A percentile compares a stretch with the other conserved stretches of the same genome.
Evolutionary conservation across 202 grass and related monocot species (phyloP).

Genomic region (Elaeis oleifera): DNA sequence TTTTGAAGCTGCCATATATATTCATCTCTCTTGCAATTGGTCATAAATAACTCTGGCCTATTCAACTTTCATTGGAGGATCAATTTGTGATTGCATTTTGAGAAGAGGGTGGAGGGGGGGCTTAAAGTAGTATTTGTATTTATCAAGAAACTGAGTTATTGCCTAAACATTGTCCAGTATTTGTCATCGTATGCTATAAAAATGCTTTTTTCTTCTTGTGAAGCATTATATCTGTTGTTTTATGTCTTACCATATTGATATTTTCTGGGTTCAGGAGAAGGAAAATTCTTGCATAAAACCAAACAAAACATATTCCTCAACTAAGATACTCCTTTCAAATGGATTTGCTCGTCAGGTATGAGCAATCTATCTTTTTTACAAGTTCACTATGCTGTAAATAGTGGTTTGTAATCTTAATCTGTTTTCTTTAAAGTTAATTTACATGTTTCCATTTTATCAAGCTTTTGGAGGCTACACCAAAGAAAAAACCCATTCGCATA

Average conservation of each 20-base stretch:
- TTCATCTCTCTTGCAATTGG: too few relatives aligned
- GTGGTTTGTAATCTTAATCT: not conserved
- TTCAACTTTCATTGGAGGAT: too few relatives aligned
- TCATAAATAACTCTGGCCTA: too few relatives aligned
- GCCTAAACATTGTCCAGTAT: too few relatives aligned
- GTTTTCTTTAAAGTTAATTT: not conserved
- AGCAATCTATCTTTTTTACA: not conserved
- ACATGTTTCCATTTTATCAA: slow-evolving; percentile 3
- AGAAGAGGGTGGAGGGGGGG: too few relatives aligned
- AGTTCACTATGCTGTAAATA: not conserved
- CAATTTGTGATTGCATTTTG: too few relatives aligned
- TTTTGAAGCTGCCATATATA: too few relatives aligned
- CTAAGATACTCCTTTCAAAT: slow-evolving; percentile 11
- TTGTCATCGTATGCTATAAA: not conserved
- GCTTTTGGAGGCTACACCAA: slow-evolving; percentile 9
- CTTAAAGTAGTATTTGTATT: too few relatives aligned
- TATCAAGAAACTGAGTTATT: too few relatives aligned
- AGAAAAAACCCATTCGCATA: slow-evolving; percentile 4
- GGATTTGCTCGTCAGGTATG: slow-evolving; percentile 21
- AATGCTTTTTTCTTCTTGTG: not conserved
- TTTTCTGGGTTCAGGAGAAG: slow-evolving; percentile 5
- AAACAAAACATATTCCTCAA: slow-evolving; percentile 10
- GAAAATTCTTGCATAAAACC: slow-evolving; percentile 11
- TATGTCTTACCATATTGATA: not conserved
- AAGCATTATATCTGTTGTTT: not conserved